These are phyloP conservation scores for Danielia reshetovae DNA, from an alignment of 805 yeast species.

Conservation along the genomic window DNA sequence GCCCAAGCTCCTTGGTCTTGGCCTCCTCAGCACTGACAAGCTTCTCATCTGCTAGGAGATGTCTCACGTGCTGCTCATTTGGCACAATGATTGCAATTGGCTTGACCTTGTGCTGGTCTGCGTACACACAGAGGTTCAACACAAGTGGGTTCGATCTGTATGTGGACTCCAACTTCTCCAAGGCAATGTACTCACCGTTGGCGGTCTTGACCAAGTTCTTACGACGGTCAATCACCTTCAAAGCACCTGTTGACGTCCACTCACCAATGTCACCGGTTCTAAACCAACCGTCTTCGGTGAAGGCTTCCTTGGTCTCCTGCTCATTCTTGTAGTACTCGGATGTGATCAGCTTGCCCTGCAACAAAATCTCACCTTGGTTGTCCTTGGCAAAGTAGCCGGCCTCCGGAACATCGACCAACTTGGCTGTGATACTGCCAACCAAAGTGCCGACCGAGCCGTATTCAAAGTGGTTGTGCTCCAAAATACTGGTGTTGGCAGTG, in stretches of 20 bases:
- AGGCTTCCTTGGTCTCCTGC: conserved; percentile 72
- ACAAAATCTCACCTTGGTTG: conserved; percentile 88
- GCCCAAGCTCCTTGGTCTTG: conserved; percentile 42
- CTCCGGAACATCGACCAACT: conserved; percentile 86
- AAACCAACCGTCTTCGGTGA: conserved; percentile 90
- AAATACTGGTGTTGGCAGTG: conserved; percentile 77
- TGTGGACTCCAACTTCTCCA: conserved; percentile 88
- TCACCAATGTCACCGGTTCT: conserved; percentile 95
- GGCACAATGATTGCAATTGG: conserved; percentile 92
- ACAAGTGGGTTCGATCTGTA: conserved; percentile 82
- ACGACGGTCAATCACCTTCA: conserved; percentile 86
- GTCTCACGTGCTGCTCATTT: conserved; percentile 60
- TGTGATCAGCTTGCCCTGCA: conserved; percentile 70
- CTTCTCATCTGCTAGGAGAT: conserved; percentile 48
- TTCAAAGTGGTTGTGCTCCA: conserved; percentile 63
- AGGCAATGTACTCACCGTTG: conserved; percentile 96
- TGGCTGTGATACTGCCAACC: conserved; percentile 78
- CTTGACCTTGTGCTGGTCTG: conserved; percentile 82
- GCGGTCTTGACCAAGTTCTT: conserved; percentile 93
- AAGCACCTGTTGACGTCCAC: conserved; percentile 78
- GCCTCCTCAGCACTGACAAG: conserved; percentile 45
- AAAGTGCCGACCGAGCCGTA: conserved; percentile 79
- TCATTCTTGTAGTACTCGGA: conserved; percentile 79
- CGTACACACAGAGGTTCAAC: conserved; percentile 84
- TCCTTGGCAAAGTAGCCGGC: conserved; percentile 88